A percentile compares a stretch with the other conserved stretches of the same genome.
These are phyloP conservation scores for Colletotrichum cordylinicola DNA, from an alignment of 2,329 filamentous ascomycete genomes.

Conservation along the genomic window DNA sequence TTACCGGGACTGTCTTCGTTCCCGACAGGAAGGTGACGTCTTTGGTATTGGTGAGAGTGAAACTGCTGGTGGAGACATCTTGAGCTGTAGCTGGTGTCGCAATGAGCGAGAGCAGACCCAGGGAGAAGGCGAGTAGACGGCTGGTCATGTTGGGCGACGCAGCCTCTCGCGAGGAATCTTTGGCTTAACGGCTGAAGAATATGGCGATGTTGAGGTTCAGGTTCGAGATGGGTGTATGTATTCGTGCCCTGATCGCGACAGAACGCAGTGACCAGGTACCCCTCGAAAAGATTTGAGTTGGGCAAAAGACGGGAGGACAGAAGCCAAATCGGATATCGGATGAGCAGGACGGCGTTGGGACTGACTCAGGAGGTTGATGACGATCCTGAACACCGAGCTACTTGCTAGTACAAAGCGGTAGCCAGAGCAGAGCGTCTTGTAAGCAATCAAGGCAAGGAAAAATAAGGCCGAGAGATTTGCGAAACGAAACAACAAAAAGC, in stretches of 20 bases:
- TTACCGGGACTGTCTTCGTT: constrained; percentile 26
- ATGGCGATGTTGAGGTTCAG: neutral
- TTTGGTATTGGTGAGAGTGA: constrained; percentile 17
- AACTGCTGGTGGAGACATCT: neutral
- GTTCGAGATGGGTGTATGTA: neutral
- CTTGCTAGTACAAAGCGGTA: neutral
- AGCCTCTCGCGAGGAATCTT: neutral
- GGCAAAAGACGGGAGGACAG: neutral
- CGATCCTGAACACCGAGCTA: neutral
- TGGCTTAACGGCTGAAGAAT: neutral
- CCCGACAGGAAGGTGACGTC: constrained; percentile 18
- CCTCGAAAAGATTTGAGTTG: neutral
- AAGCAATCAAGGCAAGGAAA: neutral
- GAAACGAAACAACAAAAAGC: neutral
- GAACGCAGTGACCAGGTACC: neutral
- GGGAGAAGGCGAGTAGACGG: neutral
- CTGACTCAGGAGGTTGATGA: neutral
- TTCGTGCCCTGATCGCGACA: neutral
- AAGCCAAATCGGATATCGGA: constrained; percentile 10
- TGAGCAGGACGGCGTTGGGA: neutral
- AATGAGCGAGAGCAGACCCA: constrained; percentile 2
- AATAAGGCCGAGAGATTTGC: neutral
- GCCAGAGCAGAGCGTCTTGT: neutral
- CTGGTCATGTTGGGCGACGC: constrained; percentile 7
- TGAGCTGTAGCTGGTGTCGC: neutral